Percentiles rank a stretch among this genome's conserved stretches.
phyloP scores from a whole-genome alignment of 768 basidiomycete genomes.

The Cyclocybe aegerita region DNA sequence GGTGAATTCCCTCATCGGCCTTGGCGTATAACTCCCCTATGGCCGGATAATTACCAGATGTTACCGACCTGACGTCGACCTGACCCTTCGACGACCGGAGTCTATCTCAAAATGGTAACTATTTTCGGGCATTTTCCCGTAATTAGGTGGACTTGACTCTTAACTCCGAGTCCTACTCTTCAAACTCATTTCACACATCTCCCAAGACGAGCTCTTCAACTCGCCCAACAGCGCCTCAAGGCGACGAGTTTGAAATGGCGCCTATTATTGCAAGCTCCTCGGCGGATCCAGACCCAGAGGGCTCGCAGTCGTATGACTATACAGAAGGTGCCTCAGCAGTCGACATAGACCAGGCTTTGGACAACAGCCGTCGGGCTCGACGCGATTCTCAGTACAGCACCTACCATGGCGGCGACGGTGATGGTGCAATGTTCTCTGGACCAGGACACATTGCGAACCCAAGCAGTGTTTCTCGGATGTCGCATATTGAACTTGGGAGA shows the following conservation, averaged over 20 bases:
- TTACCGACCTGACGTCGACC: too few relatives aligned
- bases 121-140: too few relatives aligned
- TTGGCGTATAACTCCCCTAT: too few relatives aligned
- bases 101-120: too few relatives aligned
- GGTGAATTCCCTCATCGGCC: too few relatives aligned
- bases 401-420: conserved; percentile 56
- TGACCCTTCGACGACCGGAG: too few relatives aligned
- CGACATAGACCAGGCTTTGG: conserved; percentile 68
- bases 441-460: conserved; percentile 71
- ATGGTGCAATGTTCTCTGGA: conserved; percentile 75
- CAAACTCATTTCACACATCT: not conserved
- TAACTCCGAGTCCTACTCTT: not conserved
- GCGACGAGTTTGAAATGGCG: conserved; percentile 40
- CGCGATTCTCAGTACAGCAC: conserved; percentile 68
- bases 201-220: conserved; percentile 20
- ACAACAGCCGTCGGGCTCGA: conserved; percentile 49
- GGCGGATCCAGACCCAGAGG: conserved; percentile 11
- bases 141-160: not conserved
- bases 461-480: conserved; percentile 81
- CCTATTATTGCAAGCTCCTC: conserved; percentile 34
- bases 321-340: conserved; percentile 82
- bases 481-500: conserved; percentile 52
- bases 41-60: too few relatives aligned
- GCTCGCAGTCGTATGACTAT: conserved; percentile 52
- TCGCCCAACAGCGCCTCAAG: conserved; percentile 5